Conservation (phyloP, 768 basidiomycete genomes). For the Tephrocybe sp. region DNA sequence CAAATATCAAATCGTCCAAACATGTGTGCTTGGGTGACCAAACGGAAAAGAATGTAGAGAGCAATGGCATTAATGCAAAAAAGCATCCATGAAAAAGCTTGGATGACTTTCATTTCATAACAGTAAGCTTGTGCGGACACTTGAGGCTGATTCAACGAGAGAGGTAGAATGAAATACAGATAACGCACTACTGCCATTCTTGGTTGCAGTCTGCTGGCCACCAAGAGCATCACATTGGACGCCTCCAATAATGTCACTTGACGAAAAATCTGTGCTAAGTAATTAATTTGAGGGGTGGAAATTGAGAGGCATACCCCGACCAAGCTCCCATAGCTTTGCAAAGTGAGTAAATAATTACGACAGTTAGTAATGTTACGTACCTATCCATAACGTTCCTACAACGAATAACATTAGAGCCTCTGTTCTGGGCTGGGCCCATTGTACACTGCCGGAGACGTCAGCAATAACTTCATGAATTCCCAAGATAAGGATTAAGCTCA, state of each 20-base stretch:
- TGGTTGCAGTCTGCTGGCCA: conserved; percentile 43
- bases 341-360: conserved; percentile 7
- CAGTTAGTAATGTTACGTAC: conserved; percentile 33
- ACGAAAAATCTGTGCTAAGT: neutral
- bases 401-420: conserved; percentile 56
- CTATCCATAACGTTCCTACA: conserved; percentile 64
- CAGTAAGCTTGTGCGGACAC: conserved; percentile 59
- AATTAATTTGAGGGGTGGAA: neutral
- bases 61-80: conserved; percentile 49
- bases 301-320: conserved; percentile 50
- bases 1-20: conserved; percentile 55
- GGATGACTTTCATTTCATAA: conserved; percentile 76
- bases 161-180: neutral
- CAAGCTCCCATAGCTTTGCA: conserved; percentile 69
- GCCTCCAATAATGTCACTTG: conserved; percentile 67
- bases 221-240: conserved; percentile 55
- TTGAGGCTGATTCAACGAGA: conserved; percentile 23
- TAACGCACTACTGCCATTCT: conserved; percentile 51
- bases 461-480: conserved; percentile 4
- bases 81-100: conserved; percentile 76
- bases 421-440: conserved; percentile 66
- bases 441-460: conserved; percentile 40
- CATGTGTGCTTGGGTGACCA: conserved; percentile 52
- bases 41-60: conserved; percentile 52
- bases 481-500: conserved; percentile 27